These are phyloP conservation scores for Butyriboletus loyo DNA, from an alignment of 768 basidiomycete genomes.

Conservation along the genomic window DNA sequence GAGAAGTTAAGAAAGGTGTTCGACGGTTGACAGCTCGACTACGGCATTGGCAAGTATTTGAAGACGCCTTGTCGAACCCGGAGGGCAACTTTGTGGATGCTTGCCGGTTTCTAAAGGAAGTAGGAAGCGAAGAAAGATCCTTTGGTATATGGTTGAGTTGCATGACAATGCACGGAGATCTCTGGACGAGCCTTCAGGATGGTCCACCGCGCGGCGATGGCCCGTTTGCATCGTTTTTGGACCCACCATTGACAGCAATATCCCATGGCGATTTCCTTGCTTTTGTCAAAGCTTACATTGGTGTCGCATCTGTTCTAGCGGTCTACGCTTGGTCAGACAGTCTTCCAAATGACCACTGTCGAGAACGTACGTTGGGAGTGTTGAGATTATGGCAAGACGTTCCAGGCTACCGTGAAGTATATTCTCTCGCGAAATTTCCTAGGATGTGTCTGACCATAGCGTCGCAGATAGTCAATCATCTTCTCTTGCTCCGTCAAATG, in stretches of 20 bases:
- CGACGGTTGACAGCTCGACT: slow-evolving; percentile 49
- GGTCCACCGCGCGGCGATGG: slow-evolving; percentile 18
- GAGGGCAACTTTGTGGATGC: slow-evolving; percentile 46
- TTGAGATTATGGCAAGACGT: slow-evolving; percentile 40
- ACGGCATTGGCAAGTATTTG: slow-evolving; percentile 56
- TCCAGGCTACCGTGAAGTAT: slow-evolving; percentile 72
- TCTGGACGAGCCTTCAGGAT: slow-evolving; percentile 31
- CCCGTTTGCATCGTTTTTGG: slow-evolving; percentile 42
- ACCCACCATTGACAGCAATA: slow-evolving; percentile 20
- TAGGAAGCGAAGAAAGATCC: slow-evolving; percentile 62
- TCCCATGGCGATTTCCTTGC: slow-evolving; percentile 59
- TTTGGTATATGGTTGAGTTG: slow-evolving; percentile 73
- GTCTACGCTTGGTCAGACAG: slow-evolving; percentile 83
- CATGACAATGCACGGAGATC: slow-evolving; percentile 56
- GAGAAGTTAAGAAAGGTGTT: slow-evolving; percentile 43
- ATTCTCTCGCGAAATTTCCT: slow-evolving; percentile 15
- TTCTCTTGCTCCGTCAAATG: slow-evolving; percentile 69
- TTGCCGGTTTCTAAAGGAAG: slow-evolving; percentile 54
- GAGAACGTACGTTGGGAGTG: slow-evolving; percentile 61
- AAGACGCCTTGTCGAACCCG: slow-evolving; percentile 56
- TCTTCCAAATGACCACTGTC: slow-evolving; percentile 58
- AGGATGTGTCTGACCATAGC: slow-evolving; percentile 4
- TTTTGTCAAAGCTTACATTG: slow-evolving; percentile 65
- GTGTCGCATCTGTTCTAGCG: slow-evolving; percentile 62
- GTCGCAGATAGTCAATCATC: slow-evolving; percentile 68